These are phyloP conservation scores for Bauhinia variegata DNA, from an alignment of 306 rosid genomes.

Conservation along the genomic window DNA sequence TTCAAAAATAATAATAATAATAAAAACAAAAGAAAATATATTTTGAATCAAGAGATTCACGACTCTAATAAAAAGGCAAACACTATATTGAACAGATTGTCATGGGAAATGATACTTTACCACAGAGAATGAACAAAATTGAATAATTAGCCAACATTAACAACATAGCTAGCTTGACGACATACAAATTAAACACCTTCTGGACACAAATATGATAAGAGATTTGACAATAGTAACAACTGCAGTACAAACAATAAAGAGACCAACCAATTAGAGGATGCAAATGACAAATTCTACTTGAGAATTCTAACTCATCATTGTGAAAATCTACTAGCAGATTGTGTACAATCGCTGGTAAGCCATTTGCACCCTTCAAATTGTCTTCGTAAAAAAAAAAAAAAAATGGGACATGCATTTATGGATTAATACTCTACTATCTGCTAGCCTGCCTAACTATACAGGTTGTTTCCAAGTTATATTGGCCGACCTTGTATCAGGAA, in stretches of 20 bases:
- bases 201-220: not conserved
- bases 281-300: not conserved
- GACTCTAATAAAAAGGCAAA: conserved; percentile 1
- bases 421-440: too few species aligned
- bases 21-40: not conserved
- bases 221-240: not conserved
- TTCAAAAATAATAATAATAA: not conserved
- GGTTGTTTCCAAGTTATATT: not conserved
- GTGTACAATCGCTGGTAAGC: too few species aligned
- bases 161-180: not conserved
- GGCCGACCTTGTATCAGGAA: not conserved
- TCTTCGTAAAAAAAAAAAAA: too few species aligned
- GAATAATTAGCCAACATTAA: not conserved
- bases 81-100: not conserved
- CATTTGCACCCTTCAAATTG: too few species aligned
- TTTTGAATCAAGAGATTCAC: too few species aligned
- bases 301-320: not conserved
- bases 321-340: not conserved
- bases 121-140: not conserved
- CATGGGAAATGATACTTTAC: conserved; percentile 1
- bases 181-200: not conserved
- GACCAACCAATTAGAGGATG: not conserved
- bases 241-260: not conserved
- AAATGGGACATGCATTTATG: too few species aligned
- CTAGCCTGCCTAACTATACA: too few species aligned